These are phyloP conservation scores for Aspergillus fumigatiaffinis DNA, from an alignment of 2,329 filamentous ascomycete species.

Conservation along the genomic window DNA sequence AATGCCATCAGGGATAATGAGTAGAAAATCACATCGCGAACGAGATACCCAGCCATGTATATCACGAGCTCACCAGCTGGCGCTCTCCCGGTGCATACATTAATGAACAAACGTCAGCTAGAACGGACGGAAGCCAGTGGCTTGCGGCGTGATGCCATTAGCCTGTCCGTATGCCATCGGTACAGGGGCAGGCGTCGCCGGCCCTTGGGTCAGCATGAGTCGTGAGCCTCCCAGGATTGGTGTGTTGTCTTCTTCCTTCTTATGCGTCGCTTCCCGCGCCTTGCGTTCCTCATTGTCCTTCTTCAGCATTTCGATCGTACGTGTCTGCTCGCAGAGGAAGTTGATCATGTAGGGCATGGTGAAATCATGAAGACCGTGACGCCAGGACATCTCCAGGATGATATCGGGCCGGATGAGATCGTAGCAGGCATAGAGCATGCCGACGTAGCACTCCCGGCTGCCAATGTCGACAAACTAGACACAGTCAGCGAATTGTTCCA, in stretches of 20 bases:
- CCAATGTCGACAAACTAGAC: slow-evolving; percentile 95
- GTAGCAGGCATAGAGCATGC: slow-evolving; percentile 98
- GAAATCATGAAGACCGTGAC: slow-evolving; percentile 88
- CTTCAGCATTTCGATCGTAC: slow-evolving; percentile 78
- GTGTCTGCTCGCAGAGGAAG: slow-evolving; percentile 84
- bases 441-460: slow-evolving; percentile 98
- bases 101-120: slow-evolving; percentile 30
- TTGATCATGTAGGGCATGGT: slow-evolving; percentile 99
- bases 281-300: slow-evolving; percentile 96
- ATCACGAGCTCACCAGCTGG: background rate
- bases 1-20: slow-evolving; percentile 1
- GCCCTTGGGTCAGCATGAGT: slow-evolving; percentile 93
- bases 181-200: slow-evolving; percentile 55
- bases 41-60: slow-evolving; percentile 16
- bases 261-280: slow-evolving; percentile 63
- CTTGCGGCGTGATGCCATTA: slow-evolving; percentile 86
- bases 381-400: slow-evolving; percentile 95
- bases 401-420: slow-evolving; percentile 91
- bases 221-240: slow-evolving; percentile 86
- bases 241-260: slow-evolving; percentile 88
- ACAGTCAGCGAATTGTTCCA: slow-evolving; percentile 29
- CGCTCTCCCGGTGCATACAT: background rate
- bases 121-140: slow-evolving; percentile 68
- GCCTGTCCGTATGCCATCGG: slow-evolving; percentile 71
- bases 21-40: background rate